A percentile compares a stretch with the other conserved stretches of the same genome.
Evolutionary conservation across 2,329 filamentous ascomycete genomes (phyloP).

Genomic region (Calonectria pteridis): DNA sequence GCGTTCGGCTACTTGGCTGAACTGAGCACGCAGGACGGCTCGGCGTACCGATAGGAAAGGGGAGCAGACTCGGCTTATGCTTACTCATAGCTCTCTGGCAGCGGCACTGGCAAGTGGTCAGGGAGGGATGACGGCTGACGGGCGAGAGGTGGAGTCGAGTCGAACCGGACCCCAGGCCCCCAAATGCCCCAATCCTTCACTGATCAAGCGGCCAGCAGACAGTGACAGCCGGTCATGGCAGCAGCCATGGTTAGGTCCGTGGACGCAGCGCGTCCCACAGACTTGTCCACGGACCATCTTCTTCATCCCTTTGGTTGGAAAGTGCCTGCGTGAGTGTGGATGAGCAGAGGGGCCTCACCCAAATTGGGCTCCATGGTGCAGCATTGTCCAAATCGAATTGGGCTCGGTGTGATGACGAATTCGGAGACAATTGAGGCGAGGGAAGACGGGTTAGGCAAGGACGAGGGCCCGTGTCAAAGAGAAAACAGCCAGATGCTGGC

Average conservation of each 20-base stretch:
- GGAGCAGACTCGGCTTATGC: slow-evolving; percentile 43
- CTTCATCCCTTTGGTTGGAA: slow-evolving; percentile 24
- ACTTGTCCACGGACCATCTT: slow-evolving; percentile 29
- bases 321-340: slow-evolving; percentile 20
- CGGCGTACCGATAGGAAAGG: slow-evolving; percentile 35
- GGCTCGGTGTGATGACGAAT: slow-evolving; percentile 33
- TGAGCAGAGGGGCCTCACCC: slow-evolving; percentile 29
- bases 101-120: slow-evolving; percentile 37
- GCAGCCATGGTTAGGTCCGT: slow-evolving; percentile 11
- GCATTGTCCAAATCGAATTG: slow-evolving; percentile 40
- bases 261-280: slow-evolving; percentile 40
- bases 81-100: slow-evolving; percentile 41
- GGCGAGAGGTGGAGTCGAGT: slow-evolving; percentile 40
- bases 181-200: slow-evolving; percentile 30
- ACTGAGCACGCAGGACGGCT: slow-evolving; percentile 40
- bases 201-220: slow-evolving; percentile 29
- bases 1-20: slow-evolving; percentile 40
- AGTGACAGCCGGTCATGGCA: slow-evolving; percentile 31
- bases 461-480: slow-evolving; percentile 16
- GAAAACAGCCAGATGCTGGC: slow-evolving; percentile 11
- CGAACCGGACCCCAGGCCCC: slow-evolving; percentile 18
- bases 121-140: slow-evolving; percentile 34
- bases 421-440: slow-evolving; percentile 39
- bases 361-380: slow-evolving; percentile 32
- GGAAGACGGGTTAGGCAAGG: background rate